These are phyloP conservation scores for Cornus kousa DNA, from an alignment of 148 eudicot species.

Conservation along the genomic window DNA sequence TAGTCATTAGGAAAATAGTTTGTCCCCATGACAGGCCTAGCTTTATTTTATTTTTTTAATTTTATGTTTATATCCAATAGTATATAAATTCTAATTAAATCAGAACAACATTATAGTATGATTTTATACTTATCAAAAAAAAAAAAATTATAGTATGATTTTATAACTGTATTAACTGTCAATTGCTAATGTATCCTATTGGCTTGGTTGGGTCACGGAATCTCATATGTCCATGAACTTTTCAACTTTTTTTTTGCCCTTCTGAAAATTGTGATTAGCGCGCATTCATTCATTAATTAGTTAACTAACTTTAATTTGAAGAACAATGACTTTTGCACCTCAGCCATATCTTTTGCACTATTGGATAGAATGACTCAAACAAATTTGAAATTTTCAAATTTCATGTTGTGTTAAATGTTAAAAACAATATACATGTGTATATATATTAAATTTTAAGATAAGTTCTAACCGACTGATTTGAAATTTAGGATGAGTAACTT, in stretches of 20 bases:
- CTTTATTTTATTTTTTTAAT: too few relatives aligned
- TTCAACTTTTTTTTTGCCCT: not conserved
- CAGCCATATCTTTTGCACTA: not conserved
- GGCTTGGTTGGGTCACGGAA: constrained; percentile 16
- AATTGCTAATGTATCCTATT: not conserved
- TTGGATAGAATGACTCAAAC: not conserved
- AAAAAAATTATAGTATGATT: constrained; percentile 16
- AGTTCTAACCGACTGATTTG: too few relatives aligned
- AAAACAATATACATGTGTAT: too few relatives aligned
- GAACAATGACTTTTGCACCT: too few relatives aligned
- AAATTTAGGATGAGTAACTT: too few relatives aligned
- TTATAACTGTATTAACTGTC: constrained; percentile 26
- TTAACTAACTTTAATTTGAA: not conserved
- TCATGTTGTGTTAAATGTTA: not conserved
- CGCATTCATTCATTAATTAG: not conserved
- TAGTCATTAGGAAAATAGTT: too few relatives aligned
- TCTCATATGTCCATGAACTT: constrained; percentile 5
- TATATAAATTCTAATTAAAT: not conserved
- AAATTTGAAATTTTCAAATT: not conserved
- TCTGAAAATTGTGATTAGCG: not conserved
- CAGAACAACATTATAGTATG: constrained; percentile 5
- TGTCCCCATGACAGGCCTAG: too few relatives aligned
- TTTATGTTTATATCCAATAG: too few relatives aligned
- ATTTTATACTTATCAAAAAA: too few relatives aligned
- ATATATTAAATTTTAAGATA: too few relatives aligned